These are phyloP conservation scores for Candida bentonensis DNA, from an alignment of 805 yeast species.

Conservation along the genomic window DNA sequence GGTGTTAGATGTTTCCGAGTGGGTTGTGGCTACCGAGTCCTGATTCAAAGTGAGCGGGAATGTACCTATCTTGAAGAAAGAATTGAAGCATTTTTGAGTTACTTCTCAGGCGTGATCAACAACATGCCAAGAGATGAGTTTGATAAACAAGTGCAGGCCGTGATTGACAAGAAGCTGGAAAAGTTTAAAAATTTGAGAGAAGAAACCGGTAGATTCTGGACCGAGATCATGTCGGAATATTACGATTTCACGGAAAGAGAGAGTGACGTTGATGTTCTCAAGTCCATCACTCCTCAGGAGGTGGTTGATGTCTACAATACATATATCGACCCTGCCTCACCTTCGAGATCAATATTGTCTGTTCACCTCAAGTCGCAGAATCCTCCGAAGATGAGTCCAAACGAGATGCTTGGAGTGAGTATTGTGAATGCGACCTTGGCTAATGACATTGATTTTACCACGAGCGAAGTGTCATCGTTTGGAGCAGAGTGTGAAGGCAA, in stretches of 20 bases:
- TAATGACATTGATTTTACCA: background rate
- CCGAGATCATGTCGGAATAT: slow-evolving; percentile 56
- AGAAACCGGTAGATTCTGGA: slow-evolving; percentile 55
- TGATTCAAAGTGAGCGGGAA: slow-evolving; percentile 74
- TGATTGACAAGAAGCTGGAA: slow-evolving; percentile 50
- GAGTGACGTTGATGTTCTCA: background rate
- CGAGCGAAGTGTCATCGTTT: background rate
- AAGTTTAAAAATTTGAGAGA: slow-evolving; percentile 67
- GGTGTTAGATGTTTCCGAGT: slow-evolving; percentile 58
- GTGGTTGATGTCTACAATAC: background rate
- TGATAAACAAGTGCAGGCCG: slow-evolving; percentile 51
- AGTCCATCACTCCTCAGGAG: background rate
- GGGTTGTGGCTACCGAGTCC: slow-evolving; percentile 53
- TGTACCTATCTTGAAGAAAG: slow-evolving; percentile 63
- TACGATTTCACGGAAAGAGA: slow-evolving; percentile 43
- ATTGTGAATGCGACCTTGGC: background rate
- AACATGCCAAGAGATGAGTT: slow-evolving; percentile 52
- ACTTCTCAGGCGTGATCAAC: slow-evolving; percentile 31
- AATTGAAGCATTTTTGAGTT: slow-evolving; percentile 48
- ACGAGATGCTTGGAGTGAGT: background rate
- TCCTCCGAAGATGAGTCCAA: background rate
- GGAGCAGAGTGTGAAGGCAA: background rate
- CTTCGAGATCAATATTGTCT: background rate
- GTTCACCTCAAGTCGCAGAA: background rate
- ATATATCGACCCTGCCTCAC: background rate